These are phyloP conservation scores for Tricholoma saponaceum DNA, from an alignment of 768 basidiomycete species.

Conservation along the genomic window DNA sequence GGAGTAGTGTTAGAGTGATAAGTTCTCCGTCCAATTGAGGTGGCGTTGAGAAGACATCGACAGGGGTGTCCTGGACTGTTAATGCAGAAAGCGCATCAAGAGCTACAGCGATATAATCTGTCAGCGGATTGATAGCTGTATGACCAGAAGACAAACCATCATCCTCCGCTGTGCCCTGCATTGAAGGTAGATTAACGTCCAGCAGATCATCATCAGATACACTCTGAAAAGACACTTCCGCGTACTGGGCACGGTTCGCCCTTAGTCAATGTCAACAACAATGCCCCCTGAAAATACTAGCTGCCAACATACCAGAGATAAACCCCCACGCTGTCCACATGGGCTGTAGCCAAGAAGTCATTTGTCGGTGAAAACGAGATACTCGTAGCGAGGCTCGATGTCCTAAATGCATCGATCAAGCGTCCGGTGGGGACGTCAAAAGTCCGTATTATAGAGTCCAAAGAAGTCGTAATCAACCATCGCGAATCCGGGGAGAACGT, in stretches of 20 bases:
- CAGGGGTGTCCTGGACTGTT: constrained; percentile 51
- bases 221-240: constrained; percentile 76
- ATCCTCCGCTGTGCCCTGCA: constrained; percentile 80
- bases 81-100: constrained; percentile 69
- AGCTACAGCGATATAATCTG: constrained; percentile 34
- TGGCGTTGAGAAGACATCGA: constrained; percentile 79
- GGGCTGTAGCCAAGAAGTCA: constrained; percentile 93
- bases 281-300: not conserved
- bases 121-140: not conserved
- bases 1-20: constrained; percentile 89
- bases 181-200: constrained; percentile 71
- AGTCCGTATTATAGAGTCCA: constrained; percentile 91
- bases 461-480: constrained; percentile 85
- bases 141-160: constrained; percentile 46
- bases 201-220: constrained; percentile 73
- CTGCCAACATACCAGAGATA: constrained; percentile 72
- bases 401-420: constrained; percentile 89
- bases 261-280: constrained; percentile 31
- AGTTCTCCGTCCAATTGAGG: constrained; percentile 85
- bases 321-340: constrained; percentile 91
- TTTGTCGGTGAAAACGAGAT: constrained; percentile 91
- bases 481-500: constrained; percentile 93
- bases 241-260: constrained; percentile 95
- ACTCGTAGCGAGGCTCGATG: constrained; percentile 83
- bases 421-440: constrained; percentile 94